Evolutionary conservation across 306 rosid species (phyloP), one percentile per base, ranked within the genome.

Genomic region (Carpinus viminea): DNA sequence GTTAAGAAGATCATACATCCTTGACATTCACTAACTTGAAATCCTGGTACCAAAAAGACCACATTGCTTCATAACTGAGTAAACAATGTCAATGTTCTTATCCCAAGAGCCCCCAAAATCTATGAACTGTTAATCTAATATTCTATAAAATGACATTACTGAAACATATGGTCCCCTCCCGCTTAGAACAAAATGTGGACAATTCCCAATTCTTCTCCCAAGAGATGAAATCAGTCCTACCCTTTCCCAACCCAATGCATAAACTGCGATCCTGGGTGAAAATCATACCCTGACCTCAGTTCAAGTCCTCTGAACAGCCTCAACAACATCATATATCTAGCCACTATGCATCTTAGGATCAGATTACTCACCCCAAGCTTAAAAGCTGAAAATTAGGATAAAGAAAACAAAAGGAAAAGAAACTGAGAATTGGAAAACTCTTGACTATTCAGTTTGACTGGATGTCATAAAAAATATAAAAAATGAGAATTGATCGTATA

Each of bases 281-380:
- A 57, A 57, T 57, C 64, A 21, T 59, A 36, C 28, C 72, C 72
- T 38, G 72, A 11, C 72, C 72, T 4, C 50, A 38, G 51, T 38
- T 68, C 31, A 4, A 18, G 72, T 41, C 48, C 45, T n/a, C 17
- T 20, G 3, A 41, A 68, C 51, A 18, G 72, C 26, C 28, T 16
- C 6, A 38, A 41, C 51, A 16, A 47, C 26, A 68, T 17, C 47
- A 7, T 68, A 68, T 21, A 13, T 38, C 51, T 18, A n/a, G 41
- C 51, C 2, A 9, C 31, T 38, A 17, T 41, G 20, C 18, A 68
- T 41, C 15, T 38, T 59, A 24, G 13, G 4, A 38, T 10, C 26
- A n/a, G 13, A 62, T 62, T 12, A 62, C 10, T 31, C 9, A 62
- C 9, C 18, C 72, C 69, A 17, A 18, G 21, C 28, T 38, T 8